These are phyloP conservation scores for Boletus semigastroideus DNA, from an alignment of 1,284 basidiomycete species.

Conservation along the genomic window DNA sequence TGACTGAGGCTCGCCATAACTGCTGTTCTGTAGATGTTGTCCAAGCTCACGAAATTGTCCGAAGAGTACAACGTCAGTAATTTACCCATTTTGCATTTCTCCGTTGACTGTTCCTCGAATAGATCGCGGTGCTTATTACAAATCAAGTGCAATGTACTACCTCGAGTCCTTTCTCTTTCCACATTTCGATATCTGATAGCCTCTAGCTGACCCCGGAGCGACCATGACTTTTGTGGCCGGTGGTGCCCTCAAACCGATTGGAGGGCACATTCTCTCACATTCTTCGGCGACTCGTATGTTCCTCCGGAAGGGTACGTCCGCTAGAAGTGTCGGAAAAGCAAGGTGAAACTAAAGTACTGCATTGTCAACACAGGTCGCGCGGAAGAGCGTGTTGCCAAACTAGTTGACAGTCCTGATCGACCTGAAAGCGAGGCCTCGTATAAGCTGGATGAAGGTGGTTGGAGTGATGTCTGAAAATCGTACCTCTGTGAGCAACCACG, in stretches of 20 bases:
- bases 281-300: slow-evolving; percentile 84
- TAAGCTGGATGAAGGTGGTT: slow-evolving; percentile 84
- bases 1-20: slow-evolving; percentile 1
- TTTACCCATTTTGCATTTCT: slow-evolving; percentile 2
- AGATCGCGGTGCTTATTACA: slow-evolving; percentile 86
- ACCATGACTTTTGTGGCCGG: slow-evolving; percentile 94
- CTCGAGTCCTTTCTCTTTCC: neutral
- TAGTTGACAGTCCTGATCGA: slow-evolving; percentile 90
- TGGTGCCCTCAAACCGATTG: slow-evolving; percentile 83
- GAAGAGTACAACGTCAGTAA: slow-evolving; percentile 79
- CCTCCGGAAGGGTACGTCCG: slow-evolving; percentile 76
- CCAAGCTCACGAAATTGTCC: slow-evolving; percentile 85
- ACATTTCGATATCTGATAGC: slow-evolving; percentile 11
- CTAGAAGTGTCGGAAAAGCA: neutral
- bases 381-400: slow-evolving; percentile 93
- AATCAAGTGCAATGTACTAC: slow-evolving; percentile 85
- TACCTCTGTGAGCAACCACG: neutral
- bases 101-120: slow-evolving; percentile 26
- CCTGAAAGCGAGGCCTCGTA: slow-evolving; percentile 93
- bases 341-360: neutral
- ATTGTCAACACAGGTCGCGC: slow-evolving; percentile 63
- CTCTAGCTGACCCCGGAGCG: slow-evolving; percentile 84
- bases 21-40: slow-evolving; percentile 65
- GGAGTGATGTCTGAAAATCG: slow-evolving; percentile 63
- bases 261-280: slow-evolving; percentile 85